Evolutionary conservation across 2,329 filamentous ascomycete genomes (phyloP).

Genomic region (Fonsecaea erecta): DNA sequence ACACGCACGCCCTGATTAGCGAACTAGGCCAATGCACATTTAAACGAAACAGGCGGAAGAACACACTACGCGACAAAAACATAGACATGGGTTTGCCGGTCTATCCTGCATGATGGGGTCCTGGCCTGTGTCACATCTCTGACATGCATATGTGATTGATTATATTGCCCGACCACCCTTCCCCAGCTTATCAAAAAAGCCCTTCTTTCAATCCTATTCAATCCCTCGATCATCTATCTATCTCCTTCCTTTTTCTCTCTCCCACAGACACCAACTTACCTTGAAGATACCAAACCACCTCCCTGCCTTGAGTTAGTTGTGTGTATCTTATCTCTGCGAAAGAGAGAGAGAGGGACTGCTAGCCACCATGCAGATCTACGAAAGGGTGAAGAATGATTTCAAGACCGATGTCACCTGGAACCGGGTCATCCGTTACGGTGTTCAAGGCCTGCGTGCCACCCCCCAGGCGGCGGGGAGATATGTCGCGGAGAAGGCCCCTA

Average conservation of each 20-base stretch:
- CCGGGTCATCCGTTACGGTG: slow-evolving; percentile 25
- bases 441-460: slow-evolving; percentile 46
- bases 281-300: background rate
- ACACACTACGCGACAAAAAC: slow-evolving; percentile 1
- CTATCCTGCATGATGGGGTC: background rate
- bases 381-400: slow-evolving; percentile 32
- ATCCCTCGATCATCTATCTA: background rate
- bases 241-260: background rate
- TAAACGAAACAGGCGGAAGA: background rate
- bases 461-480: slow-evolving; percentile 62
- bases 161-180: slow-evolving; percentile 12
- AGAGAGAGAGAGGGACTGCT: slow-evolving; percentile 5
- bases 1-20: background rate
- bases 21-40: slow-evolving; percentile 1
- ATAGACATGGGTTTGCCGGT: slow-evolving; percentile 2
- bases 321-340: background rate
- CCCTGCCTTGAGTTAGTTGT: no score
- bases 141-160: slow-evolving; percentile 14
- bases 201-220: slow-evolving; percentile 1
- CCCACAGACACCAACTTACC: no score
- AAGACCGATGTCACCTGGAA: slow-evolving; percentile 37
- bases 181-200: slow-evolving; percentile 12
- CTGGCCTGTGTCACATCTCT: background rate
- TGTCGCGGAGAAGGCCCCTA: slow-evolving; percentile 64
- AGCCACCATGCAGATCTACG: slow-evolving; percentile 32